These are phyloP conservation scores for Lichtheimia ramosa DNA, from an alignment of 371 early-diverging fungal species.

Conservation along the genomic window DNA sequence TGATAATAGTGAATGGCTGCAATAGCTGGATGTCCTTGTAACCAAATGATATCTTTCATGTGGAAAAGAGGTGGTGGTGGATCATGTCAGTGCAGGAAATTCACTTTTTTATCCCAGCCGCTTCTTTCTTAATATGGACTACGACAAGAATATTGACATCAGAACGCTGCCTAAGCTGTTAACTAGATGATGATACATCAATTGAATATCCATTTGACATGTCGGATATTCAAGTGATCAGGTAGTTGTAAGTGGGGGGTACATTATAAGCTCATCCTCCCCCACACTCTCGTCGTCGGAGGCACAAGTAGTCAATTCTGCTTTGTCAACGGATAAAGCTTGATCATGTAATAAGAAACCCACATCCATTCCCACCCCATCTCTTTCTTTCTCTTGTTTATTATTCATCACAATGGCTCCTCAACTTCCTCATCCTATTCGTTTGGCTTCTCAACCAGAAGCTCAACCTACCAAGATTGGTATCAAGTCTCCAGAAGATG, in stretches of 20 bases:
- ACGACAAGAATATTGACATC: too few species aligned
- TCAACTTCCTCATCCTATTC: conserved; percentile 23
- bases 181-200: too few species aligned
- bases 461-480: conserved; percentile 42
- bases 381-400: neutral
- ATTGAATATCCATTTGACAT: too few species aligned
- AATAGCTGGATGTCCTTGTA: conserved; percentile 14
- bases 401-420: neutral
- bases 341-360: neutral
- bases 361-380: neutral
- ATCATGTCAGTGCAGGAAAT: neutral
- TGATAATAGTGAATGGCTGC: conserved; percentile 16
- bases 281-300: neutral
- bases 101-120: too few species aligned
- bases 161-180: too few species aligned
- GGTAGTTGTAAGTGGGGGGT: too few species aligned
- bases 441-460: conserved; percentile 11
- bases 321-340: neutral
- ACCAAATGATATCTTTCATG: conserved; percentile 12
- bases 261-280: too few species aligned
- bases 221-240: too few species aligned
- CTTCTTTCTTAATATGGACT: too few species aligned
- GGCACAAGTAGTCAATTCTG: too few species aligned
- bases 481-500: conserved; percentile 74
- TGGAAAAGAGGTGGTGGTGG: neutral